Evolutionary conservation across 257 asterid species (phyloP).

Genomic region (Solanum corneliomulleri): DNA sequence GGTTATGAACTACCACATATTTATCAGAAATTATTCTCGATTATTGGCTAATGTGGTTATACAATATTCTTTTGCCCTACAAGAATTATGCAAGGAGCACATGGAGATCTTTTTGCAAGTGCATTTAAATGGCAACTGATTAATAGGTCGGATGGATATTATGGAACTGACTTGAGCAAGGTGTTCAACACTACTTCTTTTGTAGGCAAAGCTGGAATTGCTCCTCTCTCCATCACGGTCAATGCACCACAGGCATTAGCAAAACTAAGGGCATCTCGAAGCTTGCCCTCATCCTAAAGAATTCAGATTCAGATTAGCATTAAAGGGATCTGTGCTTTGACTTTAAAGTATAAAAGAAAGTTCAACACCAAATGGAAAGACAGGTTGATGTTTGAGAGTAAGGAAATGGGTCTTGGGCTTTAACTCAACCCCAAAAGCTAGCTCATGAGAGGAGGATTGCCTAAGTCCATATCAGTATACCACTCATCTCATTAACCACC

Average conservation of each 20-base stretch:
- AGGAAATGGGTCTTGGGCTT: not conserved
- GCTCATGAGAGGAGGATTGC: not conserved
- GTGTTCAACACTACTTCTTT: conserved; percentile 47
- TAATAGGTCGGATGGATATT: not conserved
- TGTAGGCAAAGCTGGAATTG: conserved; percentile 93
- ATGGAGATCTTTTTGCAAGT: not conserved
- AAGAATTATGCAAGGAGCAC: not conserved
- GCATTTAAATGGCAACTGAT: not conserved
- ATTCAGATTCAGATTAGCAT: not conserved
- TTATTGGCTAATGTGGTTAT: not conserved
- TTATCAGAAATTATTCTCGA: not conserved
- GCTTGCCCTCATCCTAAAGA: conserved; percentile 58
- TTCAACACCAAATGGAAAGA: not conserved
- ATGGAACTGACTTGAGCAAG: conserved; percentile 46
- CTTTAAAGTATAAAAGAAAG: not conserved
- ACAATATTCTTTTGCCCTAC: not conserved
- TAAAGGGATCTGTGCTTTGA: not conserved
- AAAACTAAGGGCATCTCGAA: conserved; percentile 70
- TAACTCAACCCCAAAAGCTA: not conserved
- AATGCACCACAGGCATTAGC: conserved; percentile 94
- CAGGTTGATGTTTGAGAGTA: not conserved
- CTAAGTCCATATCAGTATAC: not conserved
- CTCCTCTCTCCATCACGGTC: conserved; percentile 90
- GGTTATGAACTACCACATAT: not conserved
- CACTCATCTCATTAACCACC: not conserved